These are phyloP conservation scores for Penicillium goetzii DNA, from an alignment of 495 filamentous ascomycete species.

Conservation along the genomic window DNA sequence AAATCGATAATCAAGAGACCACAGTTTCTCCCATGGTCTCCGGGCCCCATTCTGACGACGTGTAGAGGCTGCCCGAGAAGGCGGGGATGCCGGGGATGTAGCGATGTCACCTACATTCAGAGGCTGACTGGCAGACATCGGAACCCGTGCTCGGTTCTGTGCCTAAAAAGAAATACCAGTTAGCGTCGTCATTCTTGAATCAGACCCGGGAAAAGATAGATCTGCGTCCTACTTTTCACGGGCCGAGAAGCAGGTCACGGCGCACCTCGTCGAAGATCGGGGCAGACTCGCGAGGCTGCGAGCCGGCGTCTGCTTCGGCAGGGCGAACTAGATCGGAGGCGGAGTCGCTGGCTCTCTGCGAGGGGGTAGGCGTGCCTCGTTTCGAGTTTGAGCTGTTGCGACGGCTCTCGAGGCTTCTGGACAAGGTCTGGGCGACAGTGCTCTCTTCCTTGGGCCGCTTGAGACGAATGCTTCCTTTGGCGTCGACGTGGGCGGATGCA, in stretches of 20 bases:
- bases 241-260: constrained; percentile 50
- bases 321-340: constrained; percentile 41
- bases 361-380: constrained; percentile 55
- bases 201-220: constrained; percentile 32
- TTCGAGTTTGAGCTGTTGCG: constrained; percentile 83
- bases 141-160: constrained; percentile 10
- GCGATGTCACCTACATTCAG: constrained; percentile 4
- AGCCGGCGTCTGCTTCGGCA: constrained; percentile 37
- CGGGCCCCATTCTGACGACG: constrained; percentile 32
- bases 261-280: constrained; percentile 55
- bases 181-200: constrained; percentile 11
- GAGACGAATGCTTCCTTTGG: constrained; percentile 68
- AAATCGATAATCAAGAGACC: constrained; percentile 54
- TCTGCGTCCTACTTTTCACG: constrained; percentile 41
- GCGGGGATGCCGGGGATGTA: constrained; percentile 21
- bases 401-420: constrained; percentile 85
- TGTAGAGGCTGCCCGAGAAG: constrained; percentile 28
- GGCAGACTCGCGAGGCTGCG: constrained; percentile 41
- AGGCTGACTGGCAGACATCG: constrained; percentile 7
- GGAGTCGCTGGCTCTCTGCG: constrained; percentile 42
- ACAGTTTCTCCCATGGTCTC: constrained; percentile 57
- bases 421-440: constrained; percentile 74
- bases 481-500: constrained; percentile 84
- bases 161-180: constrained; percentile 5
- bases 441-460: constrained; percentile 58